phyloP scores from a whole-genome alignment of 495 filamentous ascomycete genomes.

The Mycothermus thermophilus region DNA sequence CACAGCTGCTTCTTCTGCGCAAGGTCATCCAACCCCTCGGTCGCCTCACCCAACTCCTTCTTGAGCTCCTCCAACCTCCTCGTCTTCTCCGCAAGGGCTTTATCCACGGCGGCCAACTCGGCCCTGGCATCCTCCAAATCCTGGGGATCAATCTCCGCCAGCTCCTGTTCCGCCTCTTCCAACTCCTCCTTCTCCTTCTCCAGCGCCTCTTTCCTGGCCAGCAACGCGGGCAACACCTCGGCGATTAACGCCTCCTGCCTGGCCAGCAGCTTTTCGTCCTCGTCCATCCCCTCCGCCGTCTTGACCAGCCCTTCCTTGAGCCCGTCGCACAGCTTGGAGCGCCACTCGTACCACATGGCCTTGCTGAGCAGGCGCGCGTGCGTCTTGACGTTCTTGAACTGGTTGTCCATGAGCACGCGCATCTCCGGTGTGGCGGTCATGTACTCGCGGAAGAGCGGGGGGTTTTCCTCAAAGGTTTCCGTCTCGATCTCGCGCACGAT shows the following conservation, averaged over 20 bases:
- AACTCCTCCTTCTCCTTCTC: constrained; percentile 48
- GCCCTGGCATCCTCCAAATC: constrained; percentile 55
- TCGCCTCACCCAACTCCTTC: constrained; percentile 46
- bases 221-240: constrained; percentile 48
- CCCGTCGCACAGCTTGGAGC: constrained; percentile 75
- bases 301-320: constrained; percentile 64
- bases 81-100: constrained; percentile 54
- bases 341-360: constrained; percentile 96
- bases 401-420: constrained; percentile 77
- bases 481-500: constrained; percentile 80
- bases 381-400: constrained; percentile 92
- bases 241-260: constrained; percentile 54
- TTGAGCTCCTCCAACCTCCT: constrained; percentile 50
- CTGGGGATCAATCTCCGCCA: constrained; percentile 64
- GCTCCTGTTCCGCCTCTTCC: constrained; percentile 56
- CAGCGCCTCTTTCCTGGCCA: constrained; percentile 43
- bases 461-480: constrained; percentile 76
- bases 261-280: constrained; percentile 53
- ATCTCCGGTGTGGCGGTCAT: constrained; percentile 74
- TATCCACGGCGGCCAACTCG: constrained; percentile 48
- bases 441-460: constrained; percentile 83
- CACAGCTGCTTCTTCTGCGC: constrained; percentile 53
- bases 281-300: constrained; percentile 59
- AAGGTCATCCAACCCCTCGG: constrained; percentile 43
- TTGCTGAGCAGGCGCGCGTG: constrained; percentile 81